Base-by-base conservation (phyloP, 805 yeast species). In the Metschnikowia koreensis region DNA sequence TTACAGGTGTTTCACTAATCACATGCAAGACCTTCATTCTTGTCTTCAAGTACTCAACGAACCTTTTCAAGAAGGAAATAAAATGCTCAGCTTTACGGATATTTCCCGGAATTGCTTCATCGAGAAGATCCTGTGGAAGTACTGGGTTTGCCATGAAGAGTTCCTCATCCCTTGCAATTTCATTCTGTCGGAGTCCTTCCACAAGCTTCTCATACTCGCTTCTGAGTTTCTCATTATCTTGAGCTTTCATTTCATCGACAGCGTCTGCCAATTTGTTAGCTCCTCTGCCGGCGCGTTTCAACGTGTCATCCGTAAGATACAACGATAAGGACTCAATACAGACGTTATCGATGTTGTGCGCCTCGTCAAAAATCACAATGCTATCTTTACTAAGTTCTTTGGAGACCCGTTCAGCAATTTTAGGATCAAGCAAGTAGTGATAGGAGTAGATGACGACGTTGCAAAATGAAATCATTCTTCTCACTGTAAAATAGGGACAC, bases 1-100 rank as follows among this genome's bases (percentile, higher is more conserved):
- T 90, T 4, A 84, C 81, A 0, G 99, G 99, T 0, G 99, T 94
- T 67, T 94, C 99, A n/a, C 97, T 89, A 41, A 94, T 91, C 37
- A 94, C 99, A 72, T 93, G 97, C 46, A 96, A 71, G 2, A 94
- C 97, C 72, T 94, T 96, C 98, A 94, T 94, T 70, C 99, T 82
- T 3, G 97, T 93, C 64, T 93, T 94, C 62, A 94, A 74, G 69
- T 94, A 94, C 65, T 94, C 99, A 31, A 94, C 89, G 60, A 94
- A 88, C 57, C 99, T 76, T 63, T 92, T 89, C 66, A 94, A 76
- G 64, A 94, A 94, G 3, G 97, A 90, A 13, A 94, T 86, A 63
- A 94, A 94, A 73, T 94, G 99, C 64, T 96, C 98, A 0, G 98
- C 99, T 62, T 96, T 83, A 59, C 99, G 79, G 41, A 94, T 94